A percentile compares a stretch with the other conserved stretches of the same genome.
phyloP scores from a whole-genome alignment of 768 basidiomycete genomes.

The Psilocybe azurescens region DNA sequence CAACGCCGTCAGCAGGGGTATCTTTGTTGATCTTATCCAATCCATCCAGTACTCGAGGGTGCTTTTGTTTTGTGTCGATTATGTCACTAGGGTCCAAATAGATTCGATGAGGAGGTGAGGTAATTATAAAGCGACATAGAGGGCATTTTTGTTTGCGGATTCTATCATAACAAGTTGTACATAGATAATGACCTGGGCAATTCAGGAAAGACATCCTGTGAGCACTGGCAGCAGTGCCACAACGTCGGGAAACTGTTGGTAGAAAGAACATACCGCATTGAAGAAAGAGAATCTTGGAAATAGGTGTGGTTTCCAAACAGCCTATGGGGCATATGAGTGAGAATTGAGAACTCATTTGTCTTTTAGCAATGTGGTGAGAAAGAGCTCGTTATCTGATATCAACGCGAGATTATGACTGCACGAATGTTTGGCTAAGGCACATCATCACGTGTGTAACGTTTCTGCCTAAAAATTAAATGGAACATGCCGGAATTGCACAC shows the following conservation, averaged over 20 bases:
- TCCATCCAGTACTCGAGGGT: constrained; percentile 2
- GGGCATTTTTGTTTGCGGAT: neutral
- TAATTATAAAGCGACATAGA: neutral
- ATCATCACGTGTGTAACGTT: too few species aligned
- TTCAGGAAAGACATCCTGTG: neutral
- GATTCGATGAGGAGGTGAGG: neutral
- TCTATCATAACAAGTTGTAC: neutral
- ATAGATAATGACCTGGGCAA: constrained; percentile 5
- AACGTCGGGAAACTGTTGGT: too few species aligned
- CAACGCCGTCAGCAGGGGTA: constrained; percentile 3
- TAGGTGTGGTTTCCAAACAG: neutral
- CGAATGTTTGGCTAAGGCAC: too few species aligned
- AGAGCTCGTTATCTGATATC: too few species aligned
- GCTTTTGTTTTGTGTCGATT: neutral
- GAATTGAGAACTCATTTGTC: neutral
- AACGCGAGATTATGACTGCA: too few species aligned
- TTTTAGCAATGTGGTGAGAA: too few species aligned
- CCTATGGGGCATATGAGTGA: neutral
- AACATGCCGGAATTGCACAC: too few species aligned
- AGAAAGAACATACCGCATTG: constrained; percentile 2
- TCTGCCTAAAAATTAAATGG: too few species aligned
- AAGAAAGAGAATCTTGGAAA: constrained; percentile 8
- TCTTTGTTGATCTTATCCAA: constrained; percentile 6
- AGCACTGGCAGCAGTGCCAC: neutral
- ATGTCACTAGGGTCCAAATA: constrained; percentile 6